phyloP scores from a whole-genome alignment of 331 rosid genomes.

The Malus hybrid region DNA sequence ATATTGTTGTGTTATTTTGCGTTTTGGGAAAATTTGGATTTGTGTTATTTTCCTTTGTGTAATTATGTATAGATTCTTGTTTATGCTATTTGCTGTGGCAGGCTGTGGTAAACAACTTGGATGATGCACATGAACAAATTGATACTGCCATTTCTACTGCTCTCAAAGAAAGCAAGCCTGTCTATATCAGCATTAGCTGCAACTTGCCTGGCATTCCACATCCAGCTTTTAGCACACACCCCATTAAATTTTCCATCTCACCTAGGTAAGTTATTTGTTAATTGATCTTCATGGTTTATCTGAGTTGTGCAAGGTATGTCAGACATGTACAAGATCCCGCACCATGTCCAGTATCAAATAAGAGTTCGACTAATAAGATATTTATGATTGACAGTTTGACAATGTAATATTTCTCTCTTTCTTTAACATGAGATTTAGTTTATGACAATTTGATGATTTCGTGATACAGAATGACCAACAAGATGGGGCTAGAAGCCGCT shows the following conservation, averaged over 20 bases:
- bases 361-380: no score
- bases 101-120: slow-evolving; percentile 40
- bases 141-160: slow-evolving; percentile 39
- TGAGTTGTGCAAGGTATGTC: no score
- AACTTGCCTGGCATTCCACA: slow-evolving; percentile 34
- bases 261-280: slow-evolving; percentile 21
- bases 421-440: background rate
- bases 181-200: slow-evolving; percentile 39
- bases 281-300: background rate
- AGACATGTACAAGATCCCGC: no score
- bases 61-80: background rate
- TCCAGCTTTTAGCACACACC: slow-evolving; percentile 32
- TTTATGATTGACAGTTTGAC: background rate
- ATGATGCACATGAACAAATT: slow-evolving; percentile 34
- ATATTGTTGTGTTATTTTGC: background rate
- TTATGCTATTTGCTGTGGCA: background rate
- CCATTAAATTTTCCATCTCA: slow-evolving; percentile 34
- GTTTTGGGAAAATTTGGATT: background rate
- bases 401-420: background rate
- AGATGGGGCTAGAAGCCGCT: slow-evolving; percentile 35
- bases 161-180: slow-evolving; percentile 40
- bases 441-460: background rate
- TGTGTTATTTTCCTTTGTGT: background rate
- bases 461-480: slow-evolving; percentile 29
- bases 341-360: no score